phyloP scores from a whole-genome alignment of 2,329 filamentous ascomycete species.

The Lasiodiplodia hormozganensis region DNA sequence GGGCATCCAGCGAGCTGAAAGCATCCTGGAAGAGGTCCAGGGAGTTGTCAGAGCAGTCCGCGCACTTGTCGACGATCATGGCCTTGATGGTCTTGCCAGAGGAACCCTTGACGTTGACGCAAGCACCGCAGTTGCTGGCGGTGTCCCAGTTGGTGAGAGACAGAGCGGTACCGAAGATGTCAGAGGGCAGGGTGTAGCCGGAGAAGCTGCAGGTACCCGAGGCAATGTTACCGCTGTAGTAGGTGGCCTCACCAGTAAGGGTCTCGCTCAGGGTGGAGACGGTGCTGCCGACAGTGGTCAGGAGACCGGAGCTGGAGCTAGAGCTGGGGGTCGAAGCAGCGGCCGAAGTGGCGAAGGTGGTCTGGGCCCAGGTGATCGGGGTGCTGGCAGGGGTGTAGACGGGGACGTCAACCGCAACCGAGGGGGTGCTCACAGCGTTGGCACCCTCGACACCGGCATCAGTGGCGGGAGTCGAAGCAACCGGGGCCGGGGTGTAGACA shows the following conservation, averaged over 20 bases:
- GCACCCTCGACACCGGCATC: not conserved
- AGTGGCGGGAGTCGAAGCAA: not conserved
- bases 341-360: constrained; percentile 12
- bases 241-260: constrained; percentile 43
- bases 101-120: constrained; percentile 65
- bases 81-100: constrained; percentile 65
- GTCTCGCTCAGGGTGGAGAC: constrained; percentile 12
- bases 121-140: constrained; percentile 66
- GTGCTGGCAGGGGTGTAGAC: not conserved
- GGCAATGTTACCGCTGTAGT: constrained; percentile 50
- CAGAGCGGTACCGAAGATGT: constrained; percentile 67
- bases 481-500: constrained; percentile 13
- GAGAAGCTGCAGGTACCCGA: constrained; percentile 70
- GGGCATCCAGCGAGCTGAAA: constrained; percentile 56
- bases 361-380: not conserved
- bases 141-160: constrained; percentile 64
- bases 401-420: not conserved
- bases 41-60: constrained; percentile 60
- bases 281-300: not conserved
- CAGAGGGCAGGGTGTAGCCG: constrained; percentile 66
- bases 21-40: constrained; percentile 63
- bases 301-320: constrained; percentile 11
- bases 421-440: not conserved
- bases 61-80: constrained; percentile 69
- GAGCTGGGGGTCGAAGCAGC: constrained; percentile 1